Percentiles rank a stretch among this genome's conserved stretches.
phyloP scores from a whole-genome alignment of 371 early-diverging fungal genomes.

The Mortierella sp. region DNA sequence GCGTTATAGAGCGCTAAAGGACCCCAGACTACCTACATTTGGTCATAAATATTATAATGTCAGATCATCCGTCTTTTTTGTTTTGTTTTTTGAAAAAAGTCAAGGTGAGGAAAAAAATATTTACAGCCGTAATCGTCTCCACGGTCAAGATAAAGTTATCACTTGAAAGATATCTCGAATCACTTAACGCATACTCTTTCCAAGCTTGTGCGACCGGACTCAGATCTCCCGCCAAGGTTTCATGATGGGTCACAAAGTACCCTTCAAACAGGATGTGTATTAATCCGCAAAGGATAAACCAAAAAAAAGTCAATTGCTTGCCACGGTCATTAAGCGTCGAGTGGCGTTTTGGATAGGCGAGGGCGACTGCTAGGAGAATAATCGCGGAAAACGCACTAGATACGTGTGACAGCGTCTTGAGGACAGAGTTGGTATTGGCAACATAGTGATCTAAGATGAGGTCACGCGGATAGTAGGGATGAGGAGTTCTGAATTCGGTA shows the following conservation, averaged over 20 bases:
- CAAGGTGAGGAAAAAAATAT: constrained; percentile 13
- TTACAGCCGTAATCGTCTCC: constrained; percentile 88
- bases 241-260: constrained; percentile 77
- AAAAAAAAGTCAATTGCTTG: constrained; percentile 65
- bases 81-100: constrained; percentile 1
- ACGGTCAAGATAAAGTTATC: constrained; percentile 81
- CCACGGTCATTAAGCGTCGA: constrained; percentile 8
- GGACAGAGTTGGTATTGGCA: constrained; percentile 57
- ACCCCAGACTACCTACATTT: constrained; percentile 74
- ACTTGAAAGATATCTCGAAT: constrained; percentile 85
- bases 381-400: constrained; percentile 38
- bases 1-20: constrained; percentile 76
- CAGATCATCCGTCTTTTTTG: neutral
- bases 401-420: constrained; percentile 52
- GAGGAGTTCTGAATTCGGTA: constrained; percentile 18
- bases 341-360: constrained; percentile 24
- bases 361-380: constrained; percentile 16
- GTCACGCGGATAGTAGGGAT: constrained; percentile 69
- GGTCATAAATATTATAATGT: neutral
- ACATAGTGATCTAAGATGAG: constrained; percentile 63
- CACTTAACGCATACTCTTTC: constrained; percentile 92
- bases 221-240: constrained; percentile 70
- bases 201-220: constrained; percentile 81
- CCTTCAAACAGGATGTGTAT: constrained; percentile 89
- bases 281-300: constrained; percentile 81